Conservation (phyloP, 2,329 filamentous ascomycete genomes). For the Sporothrix variecibatus region DNA sequence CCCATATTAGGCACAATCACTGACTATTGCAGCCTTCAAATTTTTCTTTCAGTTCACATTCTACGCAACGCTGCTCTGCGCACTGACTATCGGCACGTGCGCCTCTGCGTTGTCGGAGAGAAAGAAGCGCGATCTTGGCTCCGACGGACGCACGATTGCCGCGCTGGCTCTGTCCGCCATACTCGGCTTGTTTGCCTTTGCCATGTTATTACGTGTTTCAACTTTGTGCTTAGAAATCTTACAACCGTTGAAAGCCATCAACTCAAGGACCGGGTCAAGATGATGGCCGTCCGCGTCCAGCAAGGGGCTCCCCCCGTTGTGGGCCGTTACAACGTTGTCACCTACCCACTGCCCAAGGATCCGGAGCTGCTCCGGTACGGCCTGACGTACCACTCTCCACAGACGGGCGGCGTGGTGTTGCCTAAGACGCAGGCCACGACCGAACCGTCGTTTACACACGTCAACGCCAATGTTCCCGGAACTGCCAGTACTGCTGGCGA, state of each 20-base stretch:
- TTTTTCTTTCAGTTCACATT: slow-evolving; percentile 87
- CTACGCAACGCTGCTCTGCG: slow-evolving; percentile 70
- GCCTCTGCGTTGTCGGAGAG: slow-evolving; percentile 47
- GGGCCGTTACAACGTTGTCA: slow-evolving; percentile 51
- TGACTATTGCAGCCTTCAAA: slow-evolving; percentile 66
- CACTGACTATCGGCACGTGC: slow-evolving; percentile 62
- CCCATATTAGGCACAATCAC: background rate
- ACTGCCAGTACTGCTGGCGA: background rate
- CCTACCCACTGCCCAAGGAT: slow-evolving; percentile 31
- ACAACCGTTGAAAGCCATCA: slow-evolving; percentile 83
- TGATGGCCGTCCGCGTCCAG: slow-evolving; percentile 73
- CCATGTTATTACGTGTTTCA: slow-evolving; percentile 73
- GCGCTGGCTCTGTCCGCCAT: slow-evolving; percentile 66
- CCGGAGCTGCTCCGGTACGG: slow-evolving; percentile 13
- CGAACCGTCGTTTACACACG: background rate
- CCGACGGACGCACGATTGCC: slow-evolving; percentile 54
- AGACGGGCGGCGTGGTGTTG: background rate
- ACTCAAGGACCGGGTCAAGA: slow-evolving; percentile 62
- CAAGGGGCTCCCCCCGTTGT: slow-evolving; percentile 47
- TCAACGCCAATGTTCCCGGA: slow-evolving; percentile 16
- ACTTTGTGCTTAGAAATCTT: slow-evolving; percentile 70
- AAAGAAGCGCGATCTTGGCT: slow-evolving; percentile 51
- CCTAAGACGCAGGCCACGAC: background rate
- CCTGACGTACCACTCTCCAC: background rate
- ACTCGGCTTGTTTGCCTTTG: slow-evolving; percentile 77